Evolutionary conservation across 805 yeast species (phyloP).

Genomic region (Schwanniomyces pseudopolymorphus): DNA sequence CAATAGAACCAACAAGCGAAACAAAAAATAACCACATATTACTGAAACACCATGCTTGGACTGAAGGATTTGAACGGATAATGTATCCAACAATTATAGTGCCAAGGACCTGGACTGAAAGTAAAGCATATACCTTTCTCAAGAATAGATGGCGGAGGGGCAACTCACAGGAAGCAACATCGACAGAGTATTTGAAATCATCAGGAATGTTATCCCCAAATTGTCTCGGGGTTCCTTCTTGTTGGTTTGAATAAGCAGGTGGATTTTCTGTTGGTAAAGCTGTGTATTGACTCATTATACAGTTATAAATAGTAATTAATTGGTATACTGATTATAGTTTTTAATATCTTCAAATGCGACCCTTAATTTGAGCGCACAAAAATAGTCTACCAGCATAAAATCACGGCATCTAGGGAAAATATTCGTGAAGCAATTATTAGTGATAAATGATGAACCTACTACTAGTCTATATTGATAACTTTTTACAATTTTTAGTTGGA

Average conservation of each 20-base stretch:
- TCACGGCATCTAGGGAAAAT: not conserved
- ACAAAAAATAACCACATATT: constrained; percentile 61
- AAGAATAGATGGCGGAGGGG: constrained; percentile 74
- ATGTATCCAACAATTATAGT: constrained; percentile 60
- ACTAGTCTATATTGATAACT: no score
- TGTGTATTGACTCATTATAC: constrained; percentile 3
- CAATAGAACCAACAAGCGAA: constrained; percentile 58
- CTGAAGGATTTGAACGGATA: constrained; percentile 43
- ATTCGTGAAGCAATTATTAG: no score
- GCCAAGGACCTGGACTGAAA: constrained; percentile 59
- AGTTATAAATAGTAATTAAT: not conserved
- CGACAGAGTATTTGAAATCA: constrained; percentile 79
- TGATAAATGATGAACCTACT: no score
- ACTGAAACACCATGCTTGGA: constrained; percentile 54
- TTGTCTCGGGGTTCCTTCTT: constrained; percentile 18
- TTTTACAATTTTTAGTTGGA: no score
- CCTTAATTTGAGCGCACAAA: not conserved
- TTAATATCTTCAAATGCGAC: not conserved
- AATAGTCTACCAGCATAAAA: not conserved
- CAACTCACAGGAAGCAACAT: constrained; percentile 75
- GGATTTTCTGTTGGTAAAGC: constrained; percentile 14
- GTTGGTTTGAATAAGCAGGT: constrained; percentile 19
- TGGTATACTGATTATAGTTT: not conserved
- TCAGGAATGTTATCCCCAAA: constrained; percentile 51
- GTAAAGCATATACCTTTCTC: constrained; percentile 74